A percentile compares a stretch with the other conserved stretches of the same genome.
phyloP scores from a whole-genome alignment of 129 eudicot species.

The Arctium minus region DNA sequence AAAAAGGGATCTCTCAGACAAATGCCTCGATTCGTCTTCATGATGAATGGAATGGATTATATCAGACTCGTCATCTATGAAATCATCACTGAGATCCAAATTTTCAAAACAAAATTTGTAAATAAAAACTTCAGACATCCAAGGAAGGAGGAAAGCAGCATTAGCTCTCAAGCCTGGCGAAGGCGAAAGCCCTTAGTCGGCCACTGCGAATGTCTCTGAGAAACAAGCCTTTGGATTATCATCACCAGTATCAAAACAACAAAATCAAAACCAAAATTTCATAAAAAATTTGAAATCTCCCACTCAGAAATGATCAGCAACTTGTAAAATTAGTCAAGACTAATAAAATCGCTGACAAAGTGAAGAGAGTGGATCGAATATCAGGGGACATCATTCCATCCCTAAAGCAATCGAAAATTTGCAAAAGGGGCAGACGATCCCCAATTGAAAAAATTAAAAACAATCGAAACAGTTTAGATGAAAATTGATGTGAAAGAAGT shows the following conservation, averaged over 20 bases:
- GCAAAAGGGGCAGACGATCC: slow-evolving; percentile 44
- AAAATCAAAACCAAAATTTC: background rate
- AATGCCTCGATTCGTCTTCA: slow-evolving; percentile 40
- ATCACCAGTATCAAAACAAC: background rate
- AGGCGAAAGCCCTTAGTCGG: slow-evolving; percentile 45
- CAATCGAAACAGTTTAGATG: background rate
- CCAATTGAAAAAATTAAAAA: background rate
- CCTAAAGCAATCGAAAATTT: slow-evolving; percentile 23
- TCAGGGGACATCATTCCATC: slow-evolving; percentile 25
- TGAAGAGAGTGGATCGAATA: slow-evolving; percentile 24
- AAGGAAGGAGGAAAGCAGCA: slow-evolving; percentile 40
- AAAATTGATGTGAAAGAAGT: background rate
- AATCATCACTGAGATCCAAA: slow-evolving; percentile 21
- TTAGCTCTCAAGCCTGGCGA: slow-evolving; percentile 49
- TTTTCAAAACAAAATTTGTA: background rate
- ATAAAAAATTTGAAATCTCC: background rate
- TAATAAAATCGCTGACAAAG: slow-evolving; percentile 31
- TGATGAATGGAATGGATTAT: slow-evolving; percentile 24
- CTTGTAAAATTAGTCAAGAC: background rate
- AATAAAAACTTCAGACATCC: slow-evolving; percentile 39
- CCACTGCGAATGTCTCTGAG: slow-evolving; percentile 50
- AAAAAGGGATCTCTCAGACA: slow-evolving; percentile 19
- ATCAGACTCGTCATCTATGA: slow-evolving; percentile 39
- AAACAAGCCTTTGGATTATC: slow-evolving; percentile 38
- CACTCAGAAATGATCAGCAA: slow-evolving; percentile 36